Evolutionary conservation across 2,329 filamentous ascomycete genomes (phyloP).

Genomic region (Pestalotiopsis sp.): DNA sequence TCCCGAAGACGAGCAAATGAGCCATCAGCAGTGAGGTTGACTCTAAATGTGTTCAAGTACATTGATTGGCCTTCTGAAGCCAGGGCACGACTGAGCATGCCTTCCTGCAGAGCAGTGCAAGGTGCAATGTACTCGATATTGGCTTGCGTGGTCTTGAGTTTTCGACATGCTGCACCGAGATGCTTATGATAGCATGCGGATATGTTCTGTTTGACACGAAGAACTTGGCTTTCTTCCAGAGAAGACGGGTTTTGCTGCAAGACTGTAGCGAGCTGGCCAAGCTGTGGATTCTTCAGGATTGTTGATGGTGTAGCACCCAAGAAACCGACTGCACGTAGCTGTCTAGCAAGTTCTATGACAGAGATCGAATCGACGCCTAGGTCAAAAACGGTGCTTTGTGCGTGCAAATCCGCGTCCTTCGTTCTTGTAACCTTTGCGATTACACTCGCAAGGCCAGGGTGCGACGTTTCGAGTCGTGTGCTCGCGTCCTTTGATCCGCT

Average conservation of each 20-base stretch:
- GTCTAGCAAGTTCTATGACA: conserved; percentile 69
- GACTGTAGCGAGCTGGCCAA: conserved; percentile 49
- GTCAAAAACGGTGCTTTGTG: conserved; percentile 76
- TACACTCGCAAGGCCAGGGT: conserved; percentile 52
- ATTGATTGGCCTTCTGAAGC: conserved; percentile 54
- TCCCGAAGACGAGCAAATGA: conserved; percentile 50
- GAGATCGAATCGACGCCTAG: conserved; percentile 89
- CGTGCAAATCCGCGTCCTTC: conserved; percentile 44
- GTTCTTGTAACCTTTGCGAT: conserved; percentile 58
- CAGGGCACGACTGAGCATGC: conserved; percentile 76
- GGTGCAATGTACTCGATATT: conserved; percentile 76
- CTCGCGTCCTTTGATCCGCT: conserved; percentile 26
- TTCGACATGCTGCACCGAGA: conserved; percentile 51
- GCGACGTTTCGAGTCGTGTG: conserved; percentile 35
- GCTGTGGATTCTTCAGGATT: conserved; percentile 65
- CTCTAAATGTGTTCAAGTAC: conserved; percentile 79
- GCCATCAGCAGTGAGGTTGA: conserved; percentile 51
- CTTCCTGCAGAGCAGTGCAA: conserved; percentile 85
- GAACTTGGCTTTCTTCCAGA: conserved; percentile 26
- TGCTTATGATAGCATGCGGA: conserved; percentile 67
- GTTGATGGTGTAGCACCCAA: conserved; percentile 62
- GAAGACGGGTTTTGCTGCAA: conserved; percentile 27
- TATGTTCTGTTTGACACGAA: conserved; percentile 62
- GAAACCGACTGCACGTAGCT: conserved; percentile 67
- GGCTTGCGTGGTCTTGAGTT: conserved; percentile 50